These are phyloP conservation scores for Citeromyces hawaiiensis DNA, from an alignment of 1,139 yeast genomes.

Conservation along the genomic window DNA sequence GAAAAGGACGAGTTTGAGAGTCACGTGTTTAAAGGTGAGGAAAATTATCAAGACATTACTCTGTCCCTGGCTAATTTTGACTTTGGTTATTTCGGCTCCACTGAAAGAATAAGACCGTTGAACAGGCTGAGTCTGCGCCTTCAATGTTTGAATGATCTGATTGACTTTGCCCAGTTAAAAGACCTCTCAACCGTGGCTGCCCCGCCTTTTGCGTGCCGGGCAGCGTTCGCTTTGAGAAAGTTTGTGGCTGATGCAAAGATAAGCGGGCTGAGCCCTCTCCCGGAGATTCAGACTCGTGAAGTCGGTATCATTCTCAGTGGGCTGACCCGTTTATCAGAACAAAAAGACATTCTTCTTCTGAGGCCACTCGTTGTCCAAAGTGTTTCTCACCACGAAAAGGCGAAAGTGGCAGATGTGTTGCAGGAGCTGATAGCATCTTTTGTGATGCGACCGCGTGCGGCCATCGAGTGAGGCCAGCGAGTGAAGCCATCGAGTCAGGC, in stretches of 20 bases:
- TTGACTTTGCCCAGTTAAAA: constrained; percentile 16
- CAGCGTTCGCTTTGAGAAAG: constrained; percentile 34
- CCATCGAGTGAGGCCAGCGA: no score
- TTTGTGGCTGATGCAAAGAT: constrained; percentile 38
- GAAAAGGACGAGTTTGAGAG: constrained; percentile 31
- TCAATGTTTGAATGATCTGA: constrained; percentile 33
- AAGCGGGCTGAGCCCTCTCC: constrained; percentile 37
- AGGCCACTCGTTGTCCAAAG: background rate
- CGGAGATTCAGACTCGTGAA: constrained; percentile 37
- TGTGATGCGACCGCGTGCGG: background rate
- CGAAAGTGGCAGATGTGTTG: background rate
- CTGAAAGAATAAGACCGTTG: constrained; percentile 21
- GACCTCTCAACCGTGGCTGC: constrained; percentile 15
- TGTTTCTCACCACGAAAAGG: background rate
- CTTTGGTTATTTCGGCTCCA: constrained; percentile 32
- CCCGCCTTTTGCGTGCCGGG: constrained; percentile 31
- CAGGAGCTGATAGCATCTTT: background rate
- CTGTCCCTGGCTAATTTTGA: constrained; percentile 16
- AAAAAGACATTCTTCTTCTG: background rate
- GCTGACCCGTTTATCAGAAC: constrained; percentile 6
- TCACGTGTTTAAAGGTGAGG: constrained; percentile 15
- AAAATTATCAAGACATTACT: constrained; percentile 17
- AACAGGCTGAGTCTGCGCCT: constrained; percentile 28
- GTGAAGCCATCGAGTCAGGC: no score
- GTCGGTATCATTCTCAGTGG: constrained; percentile 22